Base-by-base conservation (phyloP, 352 stramenopile genomes). In the Pythium pectinolyticum region DNA sequence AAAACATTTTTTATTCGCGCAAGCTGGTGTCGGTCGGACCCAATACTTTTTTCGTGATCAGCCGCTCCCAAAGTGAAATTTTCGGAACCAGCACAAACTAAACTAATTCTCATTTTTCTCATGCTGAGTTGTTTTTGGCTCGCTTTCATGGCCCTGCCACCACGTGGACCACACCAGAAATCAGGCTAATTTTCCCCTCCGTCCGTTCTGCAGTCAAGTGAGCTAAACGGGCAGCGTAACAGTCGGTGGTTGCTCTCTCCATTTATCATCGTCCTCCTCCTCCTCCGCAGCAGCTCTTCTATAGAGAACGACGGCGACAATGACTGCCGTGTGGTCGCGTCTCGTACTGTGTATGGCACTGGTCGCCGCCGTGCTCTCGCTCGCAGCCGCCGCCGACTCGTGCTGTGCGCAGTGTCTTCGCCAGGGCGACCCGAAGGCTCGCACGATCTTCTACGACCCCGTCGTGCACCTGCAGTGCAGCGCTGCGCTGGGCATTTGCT, bases 361-460 rank as follows among this genome's bases (percentile, higher is more conserved):
- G n/a, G 17, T 60, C 46, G 54, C 30, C 28, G 31, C 37, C 12
- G 10, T 39, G 35, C 9, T 49, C 11, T 14, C 50, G 35, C 1
- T 19, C 22, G 14, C 20, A n/a, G 14, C 34, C 17, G 12, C 35
- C 9, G 43, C 51, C 8, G 57, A 66, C 14, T 10, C 35, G 11
- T 85, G 76, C 63, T 82, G 76, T 48, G 72, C 73, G n/a, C 52
- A 63, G 40, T 85, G 76, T 43, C 61, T 85, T 10, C 57, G 58
- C 22, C 66, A 82, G 61, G 74, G 58, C 8, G 76, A 85, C 55
- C 69, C 73, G 5, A 63, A 70, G 27, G 45, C 52, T 41, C 45
- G 40, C 1, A 40, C 62, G 14, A 59, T 81, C 59, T 74, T 69
- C 46, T 85, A 85, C 69, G 74, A 85, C 53, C 72, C 76, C 51